Percentiles rank a stretch among this genome's conserved stretches.
phyloP scores from a whole-genome alignment of 2,329 filamentous ascomycete genomes.

The Pseudogymnoascus sp. region DNA sequence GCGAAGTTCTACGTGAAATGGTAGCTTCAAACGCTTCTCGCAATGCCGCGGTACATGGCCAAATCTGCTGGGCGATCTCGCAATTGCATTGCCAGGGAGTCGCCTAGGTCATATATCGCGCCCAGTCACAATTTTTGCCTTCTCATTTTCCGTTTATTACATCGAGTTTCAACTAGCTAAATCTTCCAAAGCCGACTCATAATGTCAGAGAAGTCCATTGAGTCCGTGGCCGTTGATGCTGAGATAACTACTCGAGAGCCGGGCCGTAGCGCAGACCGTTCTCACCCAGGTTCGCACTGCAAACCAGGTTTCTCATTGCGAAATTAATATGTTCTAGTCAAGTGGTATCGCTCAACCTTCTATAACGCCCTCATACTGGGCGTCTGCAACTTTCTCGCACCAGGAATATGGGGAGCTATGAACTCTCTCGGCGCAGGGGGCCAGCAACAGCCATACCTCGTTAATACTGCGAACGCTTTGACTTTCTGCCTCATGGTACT shows the following conservation, averaged over 20 bases:
- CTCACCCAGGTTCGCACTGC: background rate
- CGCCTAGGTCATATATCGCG: background rate
- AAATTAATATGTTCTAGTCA: slow-evolving; percentile 22
- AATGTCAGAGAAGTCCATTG: slow-evolving; percentile 5
- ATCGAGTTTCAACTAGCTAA: background rate
- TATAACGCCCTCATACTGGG: slow-evolving; percentile 68
- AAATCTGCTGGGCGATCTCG: background rate
- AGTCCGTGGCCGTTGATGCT: background rate
- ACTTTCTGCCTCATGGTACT: slow-evolving; percentile 70
- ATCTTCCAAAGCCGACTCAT: background rate
- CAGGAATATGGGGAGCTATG: slow-evolving; percentile 68
- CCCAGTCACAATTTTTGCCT: background rate
- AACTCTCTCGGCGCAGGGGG: slow-evolving; percentile 68
- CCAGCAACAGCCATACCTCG: slow-evolving; percentile 55
- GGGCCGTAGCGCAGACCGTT: background rate
- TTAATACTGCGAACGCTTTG: slow-evolving; percentile 62
- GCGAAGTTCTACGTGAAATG: background rate
- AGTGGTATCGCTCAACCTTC: slow-evolving; percentile 66
- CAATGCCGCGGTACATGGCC: background rate
- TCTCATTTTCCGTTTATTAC: background rate
- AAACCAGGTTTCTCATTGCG: slow-evolving; percentile 32
- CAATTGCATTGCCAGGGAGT: background rate
- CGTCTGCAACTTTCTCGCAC: slow-evolving; percentile 63
- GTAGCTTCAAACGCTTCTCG: background rate
- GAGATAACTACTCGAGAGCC: background rate